These are phyloP conservation scores for Nakazawaea sp. DNA, from an alignment of 805 yeast species.

Conservation along the genomic window DNA sequence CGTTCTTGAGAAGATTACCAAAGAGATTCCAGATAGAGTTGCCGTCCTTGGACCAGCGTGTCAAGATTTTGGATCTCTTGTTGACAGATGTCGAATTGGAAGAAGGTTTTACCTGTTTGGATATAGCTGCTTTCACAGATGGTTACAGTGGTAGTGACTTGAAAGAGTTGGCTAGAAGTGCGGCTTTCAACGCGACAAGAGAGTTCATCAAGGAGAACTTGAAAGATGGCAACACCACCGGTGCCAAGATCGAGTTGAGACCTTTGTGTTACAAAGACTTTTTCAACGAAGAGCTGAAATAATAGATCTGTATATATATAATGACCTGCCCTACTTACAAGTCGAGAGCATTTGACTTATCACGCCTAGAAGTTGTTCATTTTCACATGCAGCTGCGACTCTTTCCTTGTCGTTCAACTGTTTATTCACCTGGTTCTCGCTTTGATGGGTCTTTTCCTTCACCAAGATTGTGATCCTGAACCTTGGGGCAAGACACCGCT, in stretches of 20 bases:
- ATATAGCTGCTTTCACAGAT: conserved; percentile 54
- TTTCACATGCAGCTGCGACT: conserved; percentile 98
- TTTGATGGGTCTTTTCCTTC: conserved; percentile 91
- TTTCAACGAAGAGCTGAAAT: conserved; percentile 1
- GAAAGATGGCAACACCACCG: conserved; percentile 30
- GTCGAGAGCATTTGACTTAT: conserved; percentile 87
- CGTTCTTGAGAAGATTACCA: conserved; percentile 89
- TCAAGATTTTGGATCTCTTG: conserved; percentile 61
- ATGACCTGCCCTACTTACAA: conserved; percentile 32
- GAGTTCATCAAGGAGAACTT: conserved; percentile 66
- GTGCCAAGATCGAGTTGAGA: conserved; percentile 40
- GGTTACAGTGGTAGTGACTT: conserved; percentile 90
- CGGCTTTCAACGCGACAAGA: conserved; percentile 83
- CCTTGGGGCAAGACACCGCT: conserved; percentile 80
- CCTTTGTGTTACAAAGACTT: conserved; percentile 65
- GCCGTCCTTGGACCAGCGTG: conserved; percentile 65
- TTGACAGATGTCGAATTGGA: conserved; percentile 62
- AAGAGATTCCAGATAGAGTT: conserved; percentile 74
- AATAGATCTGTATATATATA: neutral
- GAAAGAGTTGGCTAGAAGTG: conserved; percentile 87
- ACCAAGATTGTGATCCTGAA: conserved; percentile 73
- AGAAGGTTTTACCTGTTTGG: conserved; percentile 48
- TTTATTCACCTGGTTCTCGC: conserved; percentile 92
- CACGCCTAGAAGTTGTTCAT: conserved; percentile 85
- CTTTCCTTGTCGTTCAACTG: conserved; percentile 96